Evolutionary conservation across 1,139 yeast species (phyloP), one percentile per base, ranked within the genome.

Genomic region (Candida glucosophila): DNA sequence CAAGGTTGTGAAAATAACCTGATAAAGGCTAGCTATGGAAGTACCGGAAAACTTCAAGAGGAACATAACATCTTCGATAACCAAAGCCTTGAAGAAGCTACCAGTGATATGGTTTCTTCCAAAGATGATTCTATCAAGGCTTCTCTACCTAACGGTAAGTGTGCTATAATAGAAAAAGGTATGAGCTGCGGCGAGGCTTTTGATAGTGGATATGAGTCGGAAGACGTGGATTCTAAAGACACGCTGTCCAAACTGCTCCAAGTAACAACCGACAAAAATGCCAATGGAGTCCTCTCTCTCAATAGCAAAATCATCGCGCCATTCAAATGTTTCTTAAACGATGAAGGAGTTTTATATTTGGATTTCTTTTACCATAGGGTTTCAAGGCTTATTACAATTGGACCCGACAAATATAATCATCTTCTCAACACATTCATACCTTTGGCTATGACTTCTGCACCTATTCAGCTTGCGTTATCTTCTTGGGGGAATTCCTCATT

Each of bases 341-440:
- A 6, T 4, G 12, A 19, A 8, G 26, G 26, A 5, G 7, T 14
- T 12, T 14, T 11, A n/a, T 20, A 8, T 18, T n/a, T 20, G 5
- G 15, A 19, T 14, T 24, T 10, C 11, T 24, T 24, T 12, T 15
- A 11, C 14, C 8, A 16, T 8, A 16, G n/a, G n/a, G 19, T 15
- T 12, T 11, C 14, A 12, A 20, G 12, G 13, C 14, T 12, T 11
- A 25, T 25, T 5, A 16, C 28, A 10, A 16, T 24, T 25, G n/a
- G 21, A n/a, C 21, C 20, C 2, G 25, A 21, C 18, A 19, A 11
- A 12, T 21, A 12, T 13, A 25, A 25, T 12, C 14, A 25, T 14
- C n/a, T 25, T 13, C 12, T 25, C 6, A 25, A 17, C 11, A 21
- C 25, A 7, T 25, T 14, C 10, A 21, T 25, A n/a, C 21, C 28